Evolutionary conservation across 305 asterid species (phyloP).

Genomic region (Fraxinus platypoda): DNA sequence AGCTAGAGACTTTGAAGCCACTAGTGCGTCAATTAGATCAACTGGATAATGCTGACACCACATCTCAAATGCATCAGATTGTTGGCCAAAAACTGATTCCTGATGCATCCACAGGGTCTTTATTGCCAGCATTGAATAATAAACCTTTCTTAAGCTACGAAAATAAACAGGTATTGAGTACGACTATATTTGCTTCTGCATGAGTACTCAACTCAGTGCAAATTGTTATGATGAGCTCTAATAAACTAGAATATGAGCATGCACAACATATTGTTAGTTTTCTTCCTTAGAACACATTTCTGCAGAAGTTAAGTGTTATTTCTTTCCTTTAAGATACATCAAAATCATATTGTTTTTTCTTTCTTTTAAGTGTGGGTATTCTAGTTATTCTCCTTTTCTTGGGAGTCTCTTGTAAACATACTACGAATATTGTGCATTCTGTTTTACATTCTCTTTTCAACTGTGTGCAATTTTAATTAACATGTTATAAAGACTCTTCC

Average conservation of each 20-base stretch:
- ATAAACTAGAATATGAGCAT: background rate
- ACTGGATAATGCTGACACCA: slow-evolving; percentile 35
- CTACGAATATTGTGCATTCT: background rate
- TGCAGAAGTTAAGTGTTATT: background rate
- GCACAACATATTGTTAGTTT: background rate
- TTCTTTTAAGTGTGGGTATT: background rate
- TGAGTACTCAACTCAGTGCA: slow-evolving; percentile 2
- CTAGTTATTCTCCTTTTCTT: background rate
- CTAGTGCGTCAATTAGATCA: slow-evolving; percentile 52
- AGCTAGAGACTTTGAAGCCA: slow-evolving; percentile 75
- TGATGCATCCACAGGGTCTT: slow-evolving; percentile 19
- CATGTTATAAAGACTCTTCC: background rate
- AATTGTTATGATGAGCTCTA: background rate
- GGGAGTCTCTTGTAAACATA: background rate
- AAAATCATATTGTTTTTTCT: background rate
- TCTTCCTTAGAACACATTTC: background rate
- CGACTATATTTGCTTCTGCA: slow-evolving; percentile 8
- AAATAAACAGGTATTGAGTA: slow-evolving; percentile 51
- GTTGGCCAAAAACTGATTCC: slow-evolving; percentile 41
- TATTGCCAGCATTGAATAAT: slow-evolving; percentile 26
- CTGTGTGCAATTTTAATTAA: background rate
- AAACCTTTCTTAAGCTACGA: slow-evolving; percentile 39
- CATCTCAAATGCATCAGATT: slow-evolving; percentile 35
- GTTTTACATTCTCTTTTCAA: background rate
- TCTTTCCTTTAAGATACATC: background rate